Evolutionary conservation across 768 basidiomycete species (phyloP).

Genomic region (Hericium erinaceus): DNA sequence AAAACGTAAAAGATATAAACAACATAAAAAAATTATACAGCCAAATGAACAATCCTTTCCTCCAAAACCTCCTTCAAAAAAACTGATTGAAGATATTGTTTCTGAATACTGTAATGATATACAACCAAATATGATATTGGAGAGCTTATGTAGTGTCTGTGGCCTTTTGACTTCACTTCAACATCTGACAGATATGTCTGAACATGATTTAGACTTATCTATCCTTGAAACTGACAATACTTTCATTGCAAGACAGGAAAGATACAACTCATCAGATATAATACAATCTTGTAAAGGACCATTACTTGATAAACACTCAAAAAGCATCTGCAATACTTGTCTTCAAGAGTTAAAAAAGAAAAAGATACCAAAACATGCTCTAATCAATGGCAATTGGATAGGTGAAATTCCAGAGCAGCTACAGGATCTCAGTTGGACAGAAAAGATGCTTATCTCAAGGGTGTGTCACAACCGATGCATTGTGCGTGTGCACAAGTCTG

Average conservation of each 20-base stretch:
- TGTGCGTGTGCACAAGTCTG: slow-evolving; percentile 21
- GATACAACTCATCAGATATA: not conserved
- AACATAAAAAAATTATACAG: too few relatives aligned
- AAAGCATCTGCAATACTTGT: not conserved
- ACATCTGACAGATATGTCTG: not conserved
- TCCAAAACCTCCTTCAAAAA: not conserved
- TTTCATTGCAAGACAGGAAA: not conserved
- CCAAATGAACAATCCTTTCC: not conserved
- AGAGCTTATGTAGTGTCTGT: not conserved
- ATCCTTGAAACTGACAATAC: not conserved
- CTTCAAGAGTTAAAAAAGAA: not conserved
- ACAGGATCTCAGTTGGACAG: slow-evolving; percentile 19
- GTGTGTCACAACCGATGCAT: slow-evolving; percentile 24
- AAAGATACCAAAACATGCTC: slow-evolving; percentile 16
- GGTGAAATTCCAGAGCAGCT: slow-evolving; percentile 25
- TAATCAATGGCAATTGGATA: slow-evolving; percentile 29
- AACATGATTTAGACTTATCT: not conserved
- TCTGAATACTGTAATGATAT: not conserved
- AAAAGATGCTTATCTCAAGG: slow-evolving; percentile 22
- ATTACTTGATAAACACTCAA: not conserved
- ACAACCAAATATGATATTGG: not conserved
- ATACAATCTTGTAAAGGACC: not conserved
- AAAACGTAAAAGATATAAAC: too few relatives aligned
- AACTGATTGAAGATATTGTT: not conserved
- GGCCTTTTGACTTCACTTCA: not conserved